phyloP scores from a whole-genome alignment of 2,329 filamentous ascomycete species.

The Verticillium albo-atrum region DNA sequence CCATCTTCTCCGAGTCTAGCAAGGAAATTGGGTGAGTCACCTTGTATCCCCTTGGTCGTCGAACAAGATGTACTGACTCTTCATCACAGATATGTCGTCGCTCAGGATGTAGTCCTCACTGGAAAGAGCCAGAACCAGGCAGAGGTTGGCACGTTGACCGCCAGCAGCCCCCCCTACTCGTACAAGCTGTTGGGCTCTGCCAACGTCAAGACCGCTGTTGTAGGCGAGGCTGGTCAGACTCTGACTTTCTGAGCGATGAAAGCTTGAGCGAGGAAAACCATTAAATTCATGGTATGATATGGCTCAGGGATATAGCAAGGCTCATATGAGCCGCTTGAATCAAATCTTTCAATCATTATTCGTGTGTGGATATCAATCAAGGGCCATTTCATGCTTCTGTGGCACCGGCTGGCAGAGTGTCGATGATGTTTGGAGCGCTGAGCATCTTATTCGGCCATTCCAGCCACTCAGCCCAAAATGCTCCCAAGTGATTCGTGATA shows the following conservation, averaged over 20 bases:
- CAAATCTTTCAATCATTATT: too few relatives aligned
- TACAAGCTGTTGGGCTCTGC: slow-evolving; percentile 33
- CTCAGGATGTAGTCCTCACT: slow-evolving; percentile 33
- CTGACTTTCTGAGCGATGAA: slow-evolving; percentile 9
- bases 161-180: slow-evolving; percentile 44
- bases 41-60: too few relatives aligned
- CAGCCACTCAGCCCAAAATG: not conserved
- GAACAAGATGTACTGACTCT: not conserved
- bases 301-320: not conserved
- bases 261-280: not conserved
- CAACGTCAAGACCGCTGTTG: slow-evolving; percentile 35
- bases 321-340: too few relatives aligned
- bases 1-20: slow-evolving; percentile 17
- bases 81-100: slow-evolving; percentile 23
- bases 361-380: too few relatives aligned
- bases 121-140: slow-evolving; percentile 39
- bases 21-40: slow-evolving; percentile 16
- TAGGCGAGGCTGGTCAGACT: slow-evolving; percentile 27
- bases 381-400: not conserved
- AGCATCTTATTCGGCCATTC: not conserved
- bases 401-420: not conserved
- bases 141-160: slow-evolving; percentile 37
- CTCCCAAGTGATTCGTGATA: not conserved
- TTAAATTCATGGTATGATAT: not conserved
- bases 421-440: not conserved